Conservation (phyloP, 805 yeast genomes). For the Debaryomyces prosopidis region DNA sequence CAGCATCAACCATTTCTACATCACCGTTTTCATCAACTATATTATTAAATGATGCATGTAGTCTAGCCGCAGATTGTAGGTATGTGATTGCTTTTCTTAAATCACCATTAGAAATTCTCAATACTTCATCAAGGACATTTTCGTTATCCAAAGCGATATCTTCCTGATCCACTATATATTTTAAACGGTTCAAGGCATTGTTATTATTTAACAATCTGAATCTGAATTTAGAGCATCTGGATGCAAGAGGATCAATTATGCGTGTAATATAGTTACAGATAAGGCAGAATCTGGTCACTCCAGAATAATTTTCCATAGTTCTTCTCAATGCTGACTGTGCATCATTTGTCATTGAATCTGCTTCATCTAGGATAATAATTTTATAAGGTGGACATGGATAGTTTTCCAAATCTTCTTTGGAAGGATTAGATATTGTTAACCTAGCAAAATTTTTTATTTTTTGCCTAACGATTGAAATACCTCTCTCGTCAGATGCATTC, state of each 20-base stretch:
- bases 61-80: constrained; percentile 78
- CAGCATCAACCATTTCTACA: constrained; percentile 24
- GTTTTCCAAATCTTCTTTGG: constrained; percentile 60
- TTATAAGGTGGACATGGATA: constrained; percentile 98
- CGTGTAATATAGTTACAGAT: constrained; percentile 96
- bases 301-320: constrained; percentile 89
- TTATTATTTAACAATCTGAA: constrained; percentile 74
- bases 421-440: constrained; percentile 77
- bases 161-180: constrained; percentile 53
- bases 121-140: constrained; percentile 59
- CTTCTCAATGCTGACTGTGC: constrained; percentile 95
- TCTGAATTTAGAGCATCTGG: constrained; percentile 93
- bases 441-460: constrained; percentile 87
- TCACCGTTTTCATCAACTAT: constrained; percentile 30
- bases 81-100: constrained; percentile 89
- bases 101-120: constrained; percentile 84
- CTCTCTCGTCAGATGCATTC: constrained; percentile 91
- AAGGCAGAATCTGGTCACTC: constrained; percentile 86
- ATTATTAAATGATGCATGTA: constrained; percentile 31
- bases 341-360: constrained; percentile 96
- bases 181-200: constrained; percentile 69
- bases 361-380: constrained; percentile 89
- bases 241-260: constrained; percentile 94
- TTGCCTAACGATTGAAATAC: constrained; percentile 83
- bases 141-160: constrained; percentile 34